Conservation (phyloP, 768 basidiomycete genomes). For the Boletales sp. region DNA sequence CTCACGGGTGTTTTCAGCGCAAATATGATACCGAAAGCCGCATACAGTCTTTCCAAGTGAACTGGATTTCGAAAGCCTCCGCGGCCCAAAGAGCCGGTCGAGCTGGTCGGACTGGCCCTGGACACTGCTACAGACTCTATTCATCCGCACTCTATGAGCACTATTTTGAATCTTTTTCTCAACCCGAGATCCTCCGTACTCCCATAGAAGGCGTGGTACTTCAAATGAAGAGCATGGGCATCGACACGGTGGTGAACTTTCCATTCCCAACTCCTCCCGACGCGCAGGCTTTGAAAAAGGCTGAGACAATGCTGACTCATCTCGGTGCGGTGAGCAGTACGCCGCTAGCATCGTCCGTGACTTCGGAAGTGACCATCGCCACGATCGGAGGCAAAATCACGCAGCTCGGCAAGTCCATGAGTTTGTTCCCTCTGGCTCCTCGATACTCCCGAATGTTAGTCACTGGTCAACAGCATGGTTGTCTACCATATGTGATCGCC, state of each 20-base stretch:
- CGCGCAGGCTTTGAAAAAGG: constrained; percentile 64
- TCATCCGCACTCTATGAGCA: constrained; percentile 94
- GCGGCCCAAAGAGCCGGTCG: constrained; percentile 93
- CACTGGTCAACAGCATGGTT: constrained; percentile 79
- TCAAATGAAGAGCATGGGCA: constrained; percentile 99
- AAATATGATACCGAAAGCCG: constrained; percentile 77
- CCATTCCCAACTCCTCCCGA: constrained; percentile 98
- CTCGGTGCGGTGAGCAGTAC: constrained; percentile 72
- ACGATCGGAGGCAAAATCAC: constrained; percentile 68
- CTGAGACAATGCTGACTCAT: constrained; percentile 75
- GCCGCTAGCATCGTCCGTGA: constrained; percentile 20
- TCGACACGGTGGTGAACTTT: constrained; percentile 94
- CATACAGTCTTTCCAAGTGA: constrained; percentile 88
- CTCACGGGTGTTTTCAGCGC: constrained; percentile 45
- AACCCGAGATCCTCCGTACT: constrained; percentile 91
- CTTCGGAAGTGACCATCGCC: constrained; percentile 10
- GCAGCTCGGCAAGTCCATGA: constrained; percentile 87
- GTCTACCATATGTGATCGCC: constrained; percentile 87
- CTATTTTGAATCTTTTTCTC: constrained; percentile 81
- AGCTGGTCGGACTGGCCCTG: constrained; percentile 96
- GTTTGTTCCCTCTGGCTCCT: constrained; percentile 90
- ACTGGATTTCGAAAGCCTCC: constrained; percentile 94
- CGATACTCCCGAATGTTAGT: constrained; percentile 96
- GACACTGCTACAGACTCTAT: constrained; percentile 96
- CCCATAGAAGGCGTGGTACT: constrained; percentile 96